phyloP scores from a whole-genome alignment of 768 basidiomycete species.

The Pulveroboletus sp. region DNA sequence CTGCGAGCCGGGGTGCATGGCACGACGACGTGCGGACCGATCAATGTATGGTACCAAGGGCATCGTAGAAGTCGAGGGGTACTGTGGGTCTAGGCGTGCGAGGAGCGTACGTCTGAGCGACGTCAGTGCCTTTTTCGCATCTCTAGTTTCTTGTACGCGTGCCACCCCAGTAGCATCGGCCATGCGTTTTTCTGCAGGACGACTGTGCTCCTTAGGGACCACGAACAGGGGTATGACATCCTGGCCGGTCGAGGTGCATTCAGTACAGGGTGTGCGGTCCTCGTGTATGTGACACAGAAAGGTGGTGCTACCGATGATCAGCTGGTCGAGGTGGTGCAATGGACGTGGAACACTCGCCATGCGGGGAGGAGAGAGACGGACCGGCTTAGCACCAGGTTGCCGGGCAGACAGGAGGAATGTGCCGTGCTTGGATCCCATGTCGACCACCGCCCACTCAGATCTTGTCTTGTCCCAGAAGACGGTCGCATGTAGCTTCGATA shows the following conservation, averaged over 20 bases:
- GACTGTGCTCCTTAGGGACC: slow-evolving; percentile 13
- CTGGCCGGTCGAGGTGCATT: slow-evolving; percentile 48
- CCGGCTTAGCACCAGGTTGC: slow-evolving; percentile 26
- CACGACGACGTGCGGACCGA: slow-evolving; percentile 66
- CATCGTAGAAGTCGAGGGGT: slow-evolving; percentile 8
- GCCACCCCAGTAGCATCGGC: slow-evolving; percentile 9
- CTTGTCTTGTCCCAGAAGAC: slow-evolving; percentile 61
- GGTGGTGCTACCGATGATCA: slow-evolving; percentile 66
- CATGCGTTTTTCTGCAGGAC: slow-evolving; percentile 20
- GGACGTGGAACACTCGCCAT: slow-evolving; percentile 63
- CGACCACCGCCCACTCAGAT: slow-evolving; percentile 67
- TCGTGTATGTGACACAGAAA: slow-evolving; percentile 69
- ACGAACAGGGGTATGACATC: slow-evolving; percentile 57
- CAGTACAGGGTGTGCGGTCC: slow-evolving; percentile 53
- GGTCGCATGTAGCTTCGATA: slow-evolving; percentile 77
- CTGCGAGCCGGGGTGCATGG: slow-evolving; percentile 48
- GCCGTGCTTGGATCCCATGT: slow-evolving; percentile 84
- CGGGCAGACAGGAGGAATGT: slow-evolving; percentile 50
- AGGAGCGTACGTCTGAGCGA: slow-evolving; percentile 63
- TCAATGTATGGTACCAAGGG: slow-evolving; percentile 46
- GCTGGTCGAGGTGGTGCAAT: slow-evolving; percentile 57
- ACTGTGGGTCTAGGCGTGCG: slow-evolving; percentile 39
- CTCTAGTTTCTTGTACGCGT: slow-evolving; percentile 28
- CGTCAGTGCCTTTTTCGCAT: slow-evolving; percentile 62
- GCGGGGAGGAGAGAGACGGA: slow-evolving; percentile 59